Base-by-base conservation (phyloP, 2,329 filamentous ascomycete species). In the Clonostachys chloroleuca region DNA sequence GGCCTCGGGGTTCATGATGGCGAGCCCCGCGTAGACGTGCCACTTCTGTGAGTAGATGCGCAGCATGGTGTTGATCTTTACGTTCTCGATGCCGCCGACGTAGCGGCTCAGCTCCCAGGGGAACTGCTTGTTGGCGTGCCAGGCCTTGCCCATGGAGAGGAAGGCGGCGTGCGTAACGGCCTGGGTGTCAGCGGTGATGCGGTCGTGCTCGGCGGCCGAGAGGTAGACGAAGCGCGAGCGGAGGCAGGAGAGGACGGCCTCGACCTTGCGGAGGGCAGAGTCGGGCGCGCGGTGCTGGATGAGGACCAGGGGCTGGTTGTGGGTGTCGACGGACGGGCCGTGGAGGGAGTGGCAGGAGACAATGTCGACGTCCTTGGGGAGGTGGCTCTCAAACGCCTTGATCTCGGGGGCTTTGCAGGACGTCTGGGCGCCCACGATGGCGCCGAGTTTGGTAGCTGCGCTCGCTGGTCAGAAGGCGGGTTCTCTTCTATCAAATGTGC, bases 21-120 rank as follows among this genome's bases (percentile, higher is more conserved):
- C 94, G 9, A 99, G 84, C 1, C 94, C 94, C 17, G 94, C 94
- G 66, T 99, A 99, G 49, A 99, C 94, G 72, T 99, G 95, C 95
- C 95, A 99, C 68, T 97, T 99, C 68, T 96, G 95, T 50, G 87
- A 86, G 73, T 97, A 99, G 70, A 99, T 97, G 57, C 94, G 91
- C 55, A 99, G 75, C 56, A 91, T 97, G 56, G 97, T 84, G 71
- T 99, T 99, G 73, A 97, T 96, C 73, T 99, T 99, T 59, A 97
- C 92, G 66, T 99, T 99, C 68, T 99, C 94, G 59, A 99, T 95
- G 45, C 94, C 95, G 49, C 94, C 94, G 5, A 96, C 83, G 67
- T 97, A 99, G 52, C 94, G 90, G n/a, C 85, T 83, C 42, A 92
- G 84, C 59, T 97, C 92, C 94, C 94, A 99, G 0, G 95, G 94